Evolutionary conservation across 108 stramenopile genomes (phyloP), one percentile per base, ranked within the genome.

Genomic region (Fragilariopsis cylindrus): DNA sequence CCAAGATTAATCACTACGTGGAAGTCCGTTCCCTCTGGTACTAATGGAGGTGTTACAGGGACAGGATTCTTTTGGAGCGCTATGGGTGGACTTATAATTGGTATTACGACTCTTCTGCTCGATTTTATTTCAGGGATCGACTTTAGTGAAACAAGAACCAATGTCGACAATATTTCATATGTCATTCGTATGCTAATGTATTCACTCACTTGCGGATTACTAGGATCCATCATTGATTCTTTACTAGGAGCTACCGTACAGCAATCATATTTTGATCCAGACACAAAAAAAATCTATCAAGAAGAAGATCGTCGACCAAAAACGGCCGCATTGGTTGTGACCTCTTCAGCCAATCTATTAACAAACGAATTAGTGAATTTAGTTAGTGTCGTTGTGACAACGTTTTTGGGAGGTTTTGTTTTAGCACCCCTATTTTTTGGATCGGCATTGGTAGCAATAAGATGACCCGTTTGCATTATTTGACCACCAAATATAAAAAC

Each of bases 341-440:
- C 5, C 0, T 67, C 75, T 52, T 91, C 91, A 16, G 39, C 55
- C 50, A 77, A 92, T 60, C 7, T 88, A 2, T 48, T 93, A 43
- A 84, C 86, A 3, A 93, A 96, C 77, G 91, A 86, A 70, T 89
- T 92, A 68, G 91, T 96, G 19, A 96, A 96, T 60, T 67, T 91
- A 2, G 83, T 87, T 13, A 91, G 90, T 65, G 78, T 90, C 19
- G 42, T 78, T 16, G 18, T 87, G 3, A 82, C 88, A 16, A 86
- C 90, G 18, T 64, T 72, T n/a, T 8, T 88, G n/a, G 84, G 87
- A 50, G 89, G 87, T 8, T 77, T 60, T 65, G 44, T 82, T n/a
- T 12, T 91, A 21, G 90, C 82, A 30, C 88, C 93, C 3, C 16
- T 74, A 3, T 69, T 81, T 56, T 84, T 84, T 70, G n/a, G 69